Percentiles rank a stretch among this genome's conserved stretches.
Conservation (phyloP, 2,329 filamentous ascomycete species). For the Claviceps humidiphila region DNA sequence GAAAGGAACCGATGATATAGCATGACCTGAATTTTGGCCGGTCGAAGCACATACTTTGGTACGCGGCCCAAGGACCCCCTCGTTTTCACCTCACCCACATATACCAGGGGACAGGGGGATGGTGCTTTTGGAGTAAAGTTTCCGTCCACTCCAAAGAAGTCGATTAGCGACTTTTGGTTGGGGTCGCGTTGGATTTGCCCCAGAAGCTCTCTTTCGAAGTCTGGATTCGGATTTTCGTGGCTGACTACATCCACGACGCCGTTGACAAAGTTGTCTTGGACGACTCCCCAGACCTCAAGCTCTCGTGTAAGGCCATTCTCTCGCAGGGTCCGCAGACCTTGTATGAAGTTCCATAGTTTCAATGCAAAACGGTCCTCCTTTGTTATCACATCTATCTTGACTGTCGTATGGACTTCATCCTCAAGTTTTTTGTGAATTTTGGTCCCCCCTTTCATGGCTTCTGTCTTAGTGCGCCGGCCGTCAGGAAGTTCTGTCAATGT, state of each 20-base stretch:
- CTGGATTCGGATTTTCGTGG: conserved; percentile 59
- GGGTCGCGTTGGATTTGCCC: conserved; percentile 15
- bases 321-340: conserved; percentile 63
- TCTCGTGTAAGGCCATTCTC: conserved; percentile 62
- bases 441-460: conserved; percentile 73
- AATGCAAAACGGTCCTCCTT: conserved; percentile 76
- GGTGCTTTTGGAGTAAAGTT: conserved; percentile 1
- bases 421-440: conserved; percentile 73
- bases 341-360: conserved; percentile 80
- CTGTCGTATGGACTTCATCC: conserved; percentile 67
- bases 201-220: conserved; percentile 48
- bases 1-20: conserved; percentile 80
- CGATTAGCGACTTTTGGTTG: conserved; percentile 25
- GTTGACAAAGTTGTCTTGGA: conserved; percentile 73
- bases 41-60: conserved; percentile 53
- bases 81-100: conserved; percentile 84
- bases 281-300: conserved; percentile 70
- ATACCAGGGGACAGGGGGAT: conserved; percentile 31
- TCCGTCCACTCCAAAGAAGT: conserved; percentile 24
- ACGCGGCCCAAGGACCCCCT: conserved; percentile 52
- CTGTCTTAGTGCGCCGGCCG: conserved; percentile 61
- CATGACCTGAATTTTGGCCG: conserved; percentile 76
- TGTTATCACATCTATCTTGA: conserved; percentile 56
- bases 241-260: conserved; percentile 83
- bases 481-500: conserved; percentile 57